phyloP scores from a whole-genome alignment of 768 basidiomycete species.

The Kwoniella mangroviensis region DNA sequence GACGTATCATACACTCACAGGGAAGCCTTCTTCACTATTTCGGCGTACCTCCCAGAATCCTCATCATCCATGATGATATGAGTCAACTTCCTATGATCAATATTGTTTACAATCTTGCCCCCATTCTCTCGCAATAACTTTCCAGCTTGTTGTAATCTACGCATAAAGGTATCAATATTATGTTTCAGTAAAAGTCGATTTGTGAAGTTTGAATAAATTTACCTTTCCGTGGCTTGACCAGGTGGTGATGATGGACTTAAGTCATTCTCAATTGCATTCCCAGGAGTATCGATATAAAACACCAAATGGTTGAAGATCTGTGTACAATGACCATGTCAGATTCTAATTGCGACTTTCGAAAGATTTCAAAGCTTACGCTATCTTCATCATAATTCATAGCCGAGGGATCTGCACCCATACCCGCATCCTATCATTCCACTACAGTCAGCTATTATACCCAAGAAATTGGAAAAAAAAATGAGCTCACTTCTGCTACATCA shows the following conservation, averaged over 20 bases:
- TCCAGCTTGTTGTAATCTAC: conserved; percentile 67
- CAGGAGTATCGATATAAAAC: conserved; percentile 85
- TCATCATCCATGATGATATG: conserved; percentile 84
- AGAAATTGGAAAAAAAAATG: neutral
- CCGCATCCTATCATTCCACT: conserved; percentile 42
- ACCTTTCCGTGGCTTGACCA: conserved; percentile 64
- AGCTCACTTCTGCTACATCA: conserved; percentile 14
- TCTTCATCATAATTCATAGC: conserved; percentile 80
- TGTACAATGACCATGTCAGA: too few relatives aligned
- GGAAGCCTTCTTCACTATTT: conserved; percentile 72
- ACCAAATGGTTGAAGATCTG: conserved; percentile 82
- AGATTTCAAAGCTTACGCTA: conserved; percentile 41
- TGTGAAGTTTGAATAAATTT: conserved; percentile 35
- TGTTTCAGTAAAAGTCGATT: too few relatives aligned
- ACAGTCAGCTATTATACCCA: neutral
- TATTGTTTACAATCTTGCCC: conserved; percentile 67
- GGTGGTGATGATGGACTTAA: conserved; percentile 65
- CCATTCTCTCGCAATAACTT: conserved; percentile 70
- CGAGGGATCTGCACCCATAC: conserved; percentile 73
- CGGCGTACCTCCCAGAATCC: conserved; percentile 72
- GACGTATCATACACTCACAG: conserved; percentile 62
- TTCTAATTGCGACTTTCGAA: neutral
- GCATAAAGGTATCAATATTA: too few relatives aligned
- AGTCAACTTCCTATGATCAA: conserved; percentile 78
- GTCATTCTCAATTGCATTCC: conserved; percentile 70